Base-by-base conservation (phyloP, 2,329 filamentous ascomycete species). In the Pseudogymnoascus sp. region DNA sequence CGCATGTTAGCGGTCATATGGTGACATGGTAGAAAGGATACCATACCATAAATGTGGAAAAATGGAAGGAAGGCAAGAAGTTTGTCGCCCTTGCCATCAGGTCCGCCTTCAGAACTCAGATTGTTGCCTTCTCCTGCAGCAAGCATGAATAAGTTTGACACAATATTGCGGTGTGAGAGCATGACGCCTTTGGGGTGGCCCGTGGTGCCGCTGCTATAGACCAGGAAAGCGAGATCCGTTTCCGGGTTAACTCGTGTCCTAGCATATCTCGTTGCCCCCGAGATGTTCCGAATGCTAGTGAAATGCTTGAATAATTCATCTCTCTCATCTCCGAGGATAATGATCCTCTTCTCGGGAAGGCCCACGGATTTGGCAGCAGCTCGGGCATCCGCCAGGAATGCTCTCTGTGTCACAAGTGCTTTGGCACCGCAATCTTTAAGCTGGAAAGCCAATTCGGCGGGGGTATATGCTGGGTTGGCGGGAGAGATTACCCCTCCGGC, bases 141-240 rank as follows among this genome's bases (percentile, higher is more conserved):
- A 26, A 79, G 69, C 73, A 89, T 85, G 28, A 81, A 65, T 5
- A 84, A 70, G 71, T 96, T 95, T 61, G 89, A 76, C 9, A 95
- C 82, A 62, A 96, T 85, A 71, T 96, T 96, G 64, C 75, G 73
- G 73, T 97, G 92, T 6, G 84, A 88, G 30, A 96, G 77, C 82
- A 90, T 88, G 12, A 96, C 92, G 13, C 92, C 92, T 73, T 97
- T 97, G 0, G 92, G 92, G 57, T 91, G 76, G 1, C 92, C 92
- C 0, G 92, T 96, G 0, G 92, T 97, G 6, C 92, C 92, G 6
- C 87, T 92, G 57, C 86, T 90, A 45, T 95, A 96, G 0, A 95
- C 90, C 61, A 96, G 74, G 68, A 94, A 95, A 0, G 90, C 87
- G 23, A 94, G 71, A 69, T 96, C 90, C 61, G 83, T 85, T 57